Evolutionary conservation across 495 filamentous ascomycete species (phyloP).

Genomic region (Aspergillus diversus): DNA sequence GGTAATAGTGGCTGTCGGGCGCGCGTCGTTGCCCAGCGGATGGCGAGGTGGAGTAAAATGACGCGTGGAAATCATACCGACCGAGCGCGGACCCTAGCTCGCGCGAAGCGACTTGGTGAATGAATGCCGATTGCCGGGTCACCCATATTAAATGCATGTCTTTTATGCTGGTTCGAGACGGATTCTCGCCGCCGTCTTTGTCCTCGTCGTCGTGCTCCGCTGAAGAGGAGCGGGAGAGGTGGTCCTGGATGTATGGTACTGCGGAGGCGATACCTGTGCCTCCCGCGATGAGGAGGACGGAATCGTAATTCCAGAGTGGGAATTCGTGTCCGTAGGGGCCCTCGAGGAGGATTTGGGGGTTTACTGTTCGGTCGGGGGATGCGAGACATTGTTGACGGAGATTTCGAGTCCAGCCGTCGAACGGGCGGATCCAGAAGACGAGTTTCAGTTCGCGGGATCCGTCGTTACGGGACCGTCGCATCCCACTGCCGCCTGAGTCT

Average conservation of each 20-base stretch:
- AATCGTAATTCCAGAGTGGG: slow-evolving; percentile 53
- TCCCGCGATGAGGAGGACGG: slow-evolving; percentile 60
- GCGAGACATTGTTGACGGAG: slow-evolving; percentile 44
- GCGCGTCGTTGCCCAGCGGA: neutral
- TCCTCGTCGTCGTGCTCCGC: slow-evolving; percentile 13
- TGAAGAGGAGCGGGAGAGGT: slow-evolving; percentile 29
- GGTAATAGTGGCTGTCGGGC: neutral
- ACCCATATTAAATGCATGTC: slow-evolving; percentile 48
- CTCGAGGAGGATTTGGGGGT: slow-evolving; percentile 52
- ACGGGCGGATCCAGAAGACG: slow-evolving; percentile 52
- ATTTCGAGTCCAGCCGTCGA: slow-evolving; percentile 52
- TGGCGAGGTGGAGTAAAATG: slow-evolving; percentile 38
- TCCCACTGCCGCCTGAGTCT: neutral
- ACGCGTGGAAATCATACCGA: slow-evolving; percentile 40
- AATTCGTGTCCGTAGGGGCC: slow-evolving; percentile 60
- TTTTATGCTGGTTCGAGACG: slow-evolving; percentile 21
- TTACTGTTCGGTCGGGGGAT: slow-evolving; percentile 21
- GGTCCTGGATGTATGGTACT: slow-evolving; percentile 54
- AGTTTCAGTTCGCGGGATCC: slow-evolving; percentile 23
- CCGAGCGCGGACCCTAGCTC: slow-evolving; percentile 35
- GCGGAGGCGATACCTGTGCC: slow-evolving; percentile 62
- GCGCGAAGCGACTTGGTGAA: slow-evolving; percentile 33
- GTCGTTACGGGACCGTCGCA: neutral
- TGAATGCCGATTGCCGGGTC: slow-evolving; percentile 39
- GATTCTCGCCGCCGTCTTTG: slow-evolving; percentile 8